Evolutionary conservation across 176 grass and related monocot genomes (phyloP), one percentile per base, ranked within the genome.

Genomic region (Metroxylon sagu): DNA sequence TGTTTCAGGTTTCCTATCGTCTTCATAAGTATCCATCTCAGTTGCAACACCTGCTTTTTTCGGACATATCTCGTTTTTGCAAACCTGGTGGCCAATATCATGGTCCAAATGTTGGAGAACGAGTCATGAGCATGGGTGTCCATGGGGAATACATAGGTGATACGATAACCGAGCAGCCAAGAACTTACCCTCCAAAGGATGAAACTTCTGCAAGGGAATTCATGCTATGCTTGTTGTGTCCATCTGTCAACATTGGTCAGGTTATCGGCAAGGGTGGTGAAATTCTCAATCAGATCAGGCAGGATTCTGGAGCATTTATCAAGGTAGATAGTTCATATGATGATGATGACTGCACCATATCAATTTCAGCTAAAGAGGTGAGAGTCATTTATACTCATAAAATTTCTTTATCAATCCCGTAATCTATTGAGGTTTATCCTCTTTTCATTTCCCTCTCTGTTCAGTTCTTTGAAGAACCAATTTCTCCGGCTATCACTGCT

Each of bases 181-280:
- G 81, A 49, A 67, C 85, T 64, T 92, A 85, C 67, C 79, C 81
- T 23, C 76, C 79, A 27, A 84, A 84, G 75, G 84, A 92, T 59
- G 84, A 89, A 72, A 68, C 77, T 60, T 85, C 93, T 64, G 62
- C 88, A 35, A 87, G 77, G 66, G 93, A 98, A 15, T 98, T 98
- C 69, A 85, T 56, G 68, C 78, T 98, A 64, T 84, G 84, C 53
- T 19, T 98, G 39, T 76, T 98, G 60, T 98, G 93, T 74, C 58
- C 76, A 53, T 78, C 84, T 28, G 76, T 63, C 0, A 84, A 81
- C 67, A 76, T 98, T n/a, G 93, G 93, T 68, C 76, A 83, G 66
- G 93, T 98, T 60, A 98, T 98, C 68, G 93, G 93, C 19, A 98
- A 98, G 70, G 76, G 72, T 66, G 93, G 93, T 80, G 81, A 75